Evolutionary conservation across 345 rosid genomes (phyloP), one percentile per base, ranked within the genome.

Genomic region (Hibiscus mutabilis): DNA sequence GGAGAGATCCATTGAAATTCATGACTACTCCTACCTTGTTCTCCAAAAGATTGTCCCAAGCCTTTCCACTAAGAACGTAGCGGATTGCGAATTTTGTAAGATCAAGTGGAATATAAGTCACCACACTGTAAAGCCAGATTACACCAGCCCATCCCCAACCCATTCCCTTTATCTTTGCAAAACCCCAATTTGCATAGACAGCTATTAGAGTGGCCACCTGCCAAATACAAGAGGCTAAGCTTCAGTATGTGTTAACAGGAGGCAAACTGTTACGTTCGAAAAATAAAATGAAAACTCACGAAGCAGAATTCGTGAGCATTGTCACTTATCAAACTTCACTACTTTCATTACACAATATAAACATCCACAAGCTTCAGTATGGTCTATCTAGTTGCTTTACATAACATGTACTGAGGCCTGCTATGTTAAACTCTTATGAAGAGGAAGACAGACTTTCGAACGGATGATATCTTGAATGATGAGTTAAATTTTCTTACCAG

Each of bases 141-240:
- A 90, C 97, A 35, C 95, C 98, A 10, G 98, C 97, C 98, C 97
- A 92, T 55, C 93, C 97, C 98, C 97, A 92, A 27, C 98, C 93
- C 1, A 77, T 58, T 0, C 98, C 97, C 78, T 86, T 12, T 35
- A 90, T 84, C 22, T 57, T 68, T 0, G 98, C 97, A 69, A 92
- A 90, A 29, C 79, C 79, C 97, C 97, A 92, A 25, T 89, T 77
- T 7, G 98, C 97, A 77, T 92, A 89, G 19, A 90, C 98, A 1
- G 97, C 90, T 76, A 92, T 86, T 44, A 90, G 19, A 15, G 97
- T 92, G 1, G 97, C 98, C 3, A 87, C 80, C 98, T 90, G 85
- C 18, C 29, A 67, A 66, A 25, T 21, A 10, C 12, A 62, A 49
- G 16, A 2, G 19, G 37, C 60, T 55, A 55, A 55, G 22, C 21